These are phyloP conservation scores for Fennellomyces sp. DNA, from an alignment of 371 early-diverging fungal genomes.

Conservation along the genomic window DNA sequence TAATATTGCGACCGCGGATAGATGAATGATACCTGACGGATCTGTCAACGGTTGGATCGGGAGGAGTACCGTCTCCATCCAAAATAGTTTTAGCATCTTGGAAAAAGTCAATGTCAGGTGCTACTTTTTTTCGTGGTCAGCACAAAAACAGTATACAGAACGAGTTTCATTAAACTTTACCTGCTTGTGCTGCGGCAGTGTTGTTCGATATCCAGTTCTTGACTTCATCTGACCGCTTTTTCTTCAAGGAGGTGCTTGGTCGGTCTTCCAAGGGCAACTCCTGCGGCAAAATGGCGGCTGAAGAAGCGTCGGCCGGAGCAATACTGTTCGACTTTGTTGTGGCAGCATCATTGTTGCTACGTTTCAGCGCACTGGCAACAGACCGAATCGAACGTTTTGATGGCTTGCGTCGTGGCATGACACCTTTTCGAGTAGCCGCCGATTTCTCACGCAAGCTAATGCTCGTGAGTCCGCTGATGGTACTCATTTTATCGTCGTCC, in stretches of 20 bases:
- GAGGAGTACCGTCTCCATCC: conserved; percentile 18
- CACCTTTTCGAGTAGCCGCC: background rate
- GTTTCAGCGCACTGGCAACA: conserved; percentile 5
- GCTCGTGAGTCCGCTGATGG: conserved; percentile 46
- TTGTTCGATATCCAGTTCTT: conserved; percentile 41
- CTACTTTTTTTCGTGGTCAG: background rate
- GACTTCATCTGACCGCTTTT: conserved; percentile 46
- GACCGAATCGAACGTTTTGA: conserved; percentile 14
- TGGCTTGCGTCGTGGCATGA: conserved; percentile 8
- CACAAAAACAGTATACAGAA: conserved; percentile 9
- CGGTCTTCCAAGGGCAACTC: conserved; percentile 29
- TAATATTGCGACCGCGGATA: conserved; percentile 29
- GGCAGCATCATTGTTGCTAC: background rate
- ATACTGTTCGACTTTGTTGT: conserved; percentile 19
- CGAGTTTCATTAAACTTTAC: background rate
- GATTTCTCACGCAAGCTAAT: conserved; percentile 32
- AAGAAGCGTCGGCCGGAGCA: conserved; percentile 19
- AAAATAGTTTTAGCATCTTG: conserved; percentile 31
- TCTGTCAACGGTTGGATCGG: conserved; percentile 1
- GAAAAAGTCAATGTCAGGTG: conserved; percentile 34
- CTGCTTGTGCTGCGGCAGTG: background rate
- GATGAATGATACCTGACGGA: conserved; percentile 36
- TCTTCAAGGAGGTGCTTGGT: conserved; percentile 26
- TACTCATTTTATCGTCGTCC: conserved; percentile 41
- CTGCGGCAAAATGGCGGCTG: conserved; percentile 11